Evolutionary conservation across 2,329 filamentous ascomycete species (phyloP).

Genomic region (Scedosporium boydii): DNA sequence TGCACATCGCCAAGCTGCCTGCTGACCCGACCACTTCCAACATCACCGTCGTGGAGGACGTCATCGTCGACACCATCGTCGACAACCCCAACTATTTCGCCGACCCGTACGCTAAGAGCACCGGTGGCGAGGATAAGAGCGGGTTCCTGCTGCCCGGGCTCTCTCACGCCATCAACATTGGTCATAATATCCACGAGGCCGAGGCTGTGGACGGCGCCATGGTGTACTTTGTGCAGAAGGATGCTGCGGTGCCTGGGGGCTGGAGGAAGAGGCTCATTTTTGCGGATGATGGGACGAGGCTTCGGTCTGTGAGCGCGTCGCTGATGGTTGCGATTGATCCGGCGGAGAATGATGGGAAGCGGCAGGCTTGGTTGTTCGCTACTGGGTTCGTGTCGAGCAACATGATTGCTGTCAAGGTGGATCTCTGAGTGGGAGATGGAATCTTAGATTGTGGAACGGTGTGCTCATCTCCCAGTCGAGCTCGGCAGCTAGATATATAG

Average conservation of each 20-base stretch:
- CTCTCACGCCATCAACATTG: slow-evolving; percentile 27
- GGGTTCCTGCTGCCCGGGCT: slow-evolving; percentile 44
- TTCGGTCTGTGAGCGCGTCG: slow-evolving; percentile 40
- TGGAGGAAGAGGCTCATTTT: slow-evolving; percentile 43
- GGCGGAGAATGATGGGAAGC: slow-evolving; percentile 26
- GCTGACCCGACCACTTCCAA: slow-evolving; percentile 15
- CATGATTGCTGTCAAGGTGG: slow-evolving; percentile 41
- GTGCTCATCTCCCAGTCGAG: neutral
- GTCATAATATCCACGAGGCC: slow-evolving; percentile 18
- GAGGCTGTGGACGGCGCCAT: slow-evolving; percentile 30
- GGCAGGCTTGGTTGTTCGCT: slow-evolving; percentile 47
- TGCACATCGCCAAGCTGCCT: slow-evolving; percentile 31
- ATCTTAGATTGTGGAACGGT: no score
- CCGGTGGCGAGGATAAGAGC: slow-evolving; percentile 32
- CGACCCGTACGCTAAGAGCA: slow-evolving; percentile 37
- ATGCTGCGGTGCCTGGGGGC: neutral
- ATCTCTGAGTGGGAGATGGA: slow-evolving; percentile 22
- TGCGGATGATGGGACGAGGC: slow-evolving; percentile 42
- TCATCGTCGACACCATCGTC: slow-evolving; percentile 33
- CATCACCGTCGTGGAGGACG: slow-evolving; percentile 29
- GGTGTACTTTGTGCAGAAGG: slow-evolving; percentile 29
- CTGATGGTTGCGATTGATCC: slow-evolving; percentile 45
- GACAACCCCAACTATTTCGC: slow-evolving; percentile 52
- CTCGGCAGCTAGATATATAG: no score
- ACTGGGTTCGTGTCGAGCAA: slow-evolving; percentile 43